Conservation (phyloP, 1,284 basidiomycete species). For the Leccinum angustisporum region DNA sequence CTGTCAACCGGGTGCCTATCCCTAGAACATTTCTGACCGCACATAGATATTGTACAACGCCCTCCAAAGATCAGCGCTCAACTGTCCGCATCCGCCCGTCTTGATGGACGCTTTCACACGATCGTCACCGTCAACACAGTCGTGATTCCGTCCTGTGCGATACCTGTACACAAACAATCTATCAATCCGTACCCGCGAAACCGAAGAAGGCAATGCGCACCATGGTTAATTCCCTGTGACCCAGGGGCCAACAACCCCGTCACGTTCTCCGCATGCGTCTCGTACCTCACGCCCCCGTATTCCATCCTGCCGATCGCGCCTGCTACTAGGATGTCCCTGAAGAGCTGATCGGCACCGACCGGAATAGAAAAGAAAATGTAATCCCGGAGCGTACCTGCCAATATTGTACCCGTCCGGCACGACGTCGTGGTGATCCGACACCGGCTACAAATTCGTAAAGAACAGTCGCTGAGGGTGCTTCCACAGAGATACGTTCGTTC, state of each 20-base stretch:
- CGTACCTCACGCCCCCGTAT: slow-evolving; percentile 49
- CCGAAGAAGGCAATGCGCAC: slow-evolving; percentile 9
- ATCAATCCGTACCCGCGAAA: background rate
- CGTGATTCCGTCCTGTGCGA: slow-evolving; percentile 49
- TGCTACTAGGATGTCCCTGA: slow-evolving; percentile 45
- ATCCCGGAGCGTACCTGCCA: slow-evolving; percentile 38
- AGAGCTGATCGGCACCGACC: background rate
- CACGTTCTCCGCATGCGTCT: slow-evolving; percentile 43
- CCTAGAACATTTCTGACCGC: background rate
- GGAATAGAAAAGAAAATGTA: background rate
- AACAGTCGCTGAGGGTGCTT: background rate
- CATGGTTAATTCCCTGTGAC: slow-evolving; percentile 23
- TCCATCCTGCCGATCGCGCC: slow-evolving; percentile 43
- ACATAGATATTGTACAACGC: background rate
- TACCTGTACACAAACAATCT: slow-evolving; percentile 30
- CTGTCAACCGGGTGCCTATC: background rate
- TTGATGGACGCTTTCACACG: slow-evolving; percentile 13
- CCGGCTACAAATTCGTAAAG: slow-evolving; percentile 28
- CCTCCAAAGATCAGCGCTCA: background rate
- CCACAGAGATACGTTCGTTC: background rate
- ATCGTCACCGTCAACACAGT: slow-evolving; percentile 47
- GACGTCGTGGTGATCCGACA: slow-evolving; percentile 48
- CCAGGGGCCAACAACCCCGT: slow-evolving; percentile 27
- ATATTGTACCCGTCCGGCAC: slow-evolving; percentile 55
- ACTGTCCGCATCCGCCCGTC: background rate